These are phyloP conservation scores for Globisporangium parvum DNA, from an alignment of 352 stramenopile genomes.

Conservation along the genomic window DNA sequence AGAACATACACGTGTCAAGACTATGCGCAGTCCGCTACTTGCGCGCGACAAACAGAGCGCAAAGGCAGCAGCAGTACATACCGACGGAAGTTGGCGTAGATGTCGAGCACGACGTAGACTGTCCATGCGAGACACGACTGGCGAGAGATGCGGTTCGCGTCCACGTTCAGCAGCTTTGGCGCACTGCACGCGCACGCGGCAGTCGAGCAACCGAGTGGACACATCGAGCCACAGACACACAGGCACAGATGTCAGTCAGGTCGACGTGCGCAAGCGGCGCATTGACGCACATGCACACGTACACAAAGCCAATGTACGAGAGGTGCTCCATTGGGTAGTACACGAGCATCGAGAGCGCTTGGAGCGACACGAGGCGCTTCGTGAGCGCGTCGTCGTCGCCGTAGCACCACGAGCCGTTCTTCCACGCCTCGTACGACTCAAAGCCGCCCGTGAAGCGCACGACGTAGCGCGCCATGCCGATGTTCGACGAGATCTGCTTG, in stretches of 20 bases:
- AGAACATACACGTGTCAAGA: not conserved
- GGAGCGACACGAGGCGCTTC: conserved; percentile 47
- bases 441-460: conserved; percentile 72
- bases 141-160: conserved; percentile 60
- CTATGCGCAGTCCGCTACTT: not conserved
- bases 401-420: conserved; percentile 77
- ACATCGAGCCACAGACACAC: conserved; percentile 2
- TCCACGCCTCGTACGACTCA: conserved; percentile 62
- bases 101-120: conserved; percentile 66
- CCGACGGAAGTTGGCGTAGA: conserved; percentile 74
- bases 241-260: not conserved
- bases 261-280: too few species aligned
- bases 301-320: conserved; percentile 83
- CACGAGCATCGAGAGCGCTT: conserved; percentile 76
- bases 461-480: conserved; percentile 76
- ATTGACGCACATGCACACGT: conserved; percentile 18
- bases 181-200: conserved; percentile 24
- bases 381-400: conserved; percentile 62
- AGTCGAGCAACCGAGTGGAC: not conserved
- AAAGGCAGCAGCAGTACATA: conserved; percentile 19
- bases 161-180: conserved; percentile 67
- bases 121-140: conserved; percentile 72
- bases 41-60: not conserved
- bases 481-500: conserved; percentile 60
- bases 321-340: conserved; percentile 86